Evolutionary conservation across 2,329 filamentous ascomycete genomes (phyloP), one percentile per base, ranked within the genome.

Genomic region (Trichoderma cornu-damae): DNA sequence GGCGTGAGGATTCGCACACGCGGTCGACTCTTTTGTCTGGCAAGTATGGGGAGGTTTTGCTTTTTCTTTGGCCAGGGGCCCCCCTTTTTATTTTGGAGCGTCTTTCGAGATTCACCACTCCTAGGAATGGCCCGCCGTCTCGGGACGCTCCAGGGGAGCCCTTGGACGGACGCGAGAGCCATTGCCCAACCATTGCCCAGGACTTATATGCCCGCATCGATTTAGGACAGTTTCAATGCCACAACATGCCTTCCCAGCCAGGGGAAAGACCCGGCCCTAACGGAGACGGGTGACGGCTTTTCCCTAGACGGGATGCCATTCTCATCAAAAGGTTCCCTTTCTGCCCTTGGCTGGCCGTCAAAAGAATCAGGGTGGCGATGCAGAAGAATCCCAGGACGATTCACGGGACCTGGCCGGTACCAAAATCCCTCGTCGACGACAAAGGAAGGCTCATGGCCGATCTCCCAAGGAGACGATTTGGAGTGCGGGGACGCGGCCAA

Each of bases 151-250:
- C 57, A 35, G 49, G 54, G 57, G n/a, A 43, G 50, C 59, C 62
- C 40, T 53, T 35, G 50, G 35, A 55, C 43, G 58, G 60, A 58
- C 40, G 58, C 51, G 63, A 60, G 24, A 35, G 55, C 34, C 59
- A 61, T 63, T 61, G 62, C 56, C 67, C 67, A 72, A 71, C 67
- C 69, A 68, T 59, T 60, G 63, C 38, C 28, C 63, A 58, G 61
- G 62, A 63, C 64, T 60, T 62, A 58, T 40, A 59, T 51, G 57
- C 42, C 57, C 30, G 24, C 47, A 44, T n/a, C 35, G 16, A 47
- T 24, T n/a, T 43, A 38, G 34, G 51, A 47, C n/a, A 14, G 40
- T 48, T 38, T 57, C 48, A 28, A 40, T 14, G 24, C 48, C 26
- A 53, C 49, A 49, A n/a, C 18, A 53, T 58, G 44, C 44, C 44